Percentiles rank a stretch among this genome's conserved stretches.
Evolutionary conservation across 306 rosid species (phyloP).

Genomic region (Psophocarpus tetragonolobus): DNA sequence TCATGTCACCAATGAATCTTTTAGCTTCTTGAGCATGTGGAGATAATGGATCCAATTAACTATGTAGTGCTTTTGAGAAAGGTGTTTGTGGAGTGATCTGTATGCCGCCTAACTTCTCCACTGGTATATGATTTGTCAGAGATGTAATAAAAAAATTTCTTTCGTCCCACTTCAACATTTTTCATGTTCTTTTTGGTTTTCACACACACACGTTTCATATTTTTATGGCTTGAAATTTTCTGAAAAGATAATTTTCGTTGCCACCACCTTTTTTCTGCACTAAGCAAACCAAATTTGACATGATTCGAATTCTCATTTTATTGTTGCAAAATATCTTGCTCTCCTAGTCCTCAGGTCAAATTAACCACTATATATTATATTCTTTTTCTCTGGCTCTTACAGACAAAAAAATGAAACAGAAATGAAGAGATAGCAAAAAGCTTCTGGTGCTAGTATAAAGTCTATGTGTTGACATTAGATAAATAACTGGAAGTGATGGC

Average conservation of each 20-base stretch:
- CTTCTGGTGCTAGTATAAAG: neutral
- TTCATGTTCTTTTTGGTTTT: neutral
- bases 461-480: neutral
- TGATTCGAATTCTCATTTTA: neutral
- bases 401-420: neutral
- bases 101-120: slow-evolving; percentile 5
- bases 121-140: neutral
- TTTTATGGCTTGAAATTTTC: neutral
- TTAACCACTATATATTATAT: neutral
- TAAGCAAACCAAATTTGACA: slow-evolving; percentile 23
- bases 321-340: neutral
- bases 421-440: slow-evolving; percentile 9
- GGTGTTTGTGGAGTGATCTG: neutral
- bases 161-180: slow-evolving; percentile 16
- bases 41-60: slow-evolving; percentile 34
- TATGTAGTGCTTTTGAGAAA: neutral
- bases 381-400: neutral
- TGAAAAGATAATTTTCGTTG: neutral
- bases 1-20: neutral
- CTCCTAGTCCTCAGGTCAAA: slow-evolving; percentile 5
- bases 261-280: slow-evolving; percentile 12
- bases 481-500: slow-evolving; percentile 14
- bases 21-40: slow-evolving; percentile 24
- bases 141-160: neutral
- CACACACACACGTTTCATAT: neutral